Base-by-base conservation (phyloP, 2,329 filamentous ascomycete species). In the Iodosphaeria phyllophila region DNA sequence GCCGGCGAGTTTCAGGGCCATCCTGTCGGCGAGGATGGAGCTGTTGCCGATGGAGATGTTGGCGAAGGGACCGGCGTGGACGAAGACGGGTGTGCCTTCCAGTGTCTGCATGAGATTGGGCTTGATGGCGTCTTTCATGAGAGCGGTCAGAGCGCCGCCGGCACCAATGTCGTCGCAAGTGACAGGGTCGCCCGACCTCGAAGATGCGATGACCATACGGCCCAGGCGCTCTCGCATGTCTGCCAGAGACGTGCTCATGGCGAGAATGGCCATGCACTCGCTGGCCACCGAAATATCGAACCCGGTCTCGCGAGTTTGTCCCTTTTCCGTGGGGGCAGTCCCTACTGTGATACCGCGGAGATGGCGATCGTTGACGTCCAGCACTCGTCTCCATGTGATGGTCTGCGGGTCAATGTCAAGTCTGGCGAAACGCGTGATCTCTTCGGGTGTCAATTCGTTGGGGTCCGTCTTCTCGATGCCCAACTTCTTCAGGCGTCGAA, bases 61-160 rank as follows among this genome's bases (percentile, higher is more conserved):
- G 44, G 89, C 89, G 42, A 98, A 98, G 10, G 89, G 89, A 4
- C 89, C 89, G 13, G 89, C 89, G 44, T 98, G 89, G 9, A 98
- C 89, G 44, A 98, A 91, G 3, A 95, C 89, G 0, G 89, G 89
- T 6, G 89, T 98, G 15, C 89, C 89, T 50, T 98, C 89, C 26
- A 98, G 60, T 16, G 82, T 92, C 53, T 98, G 89, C 89, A 98
- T 95, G 35, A 98, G 59, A 55, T 93, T 98, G 30, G 89, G 89
- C 63, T 98, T 98, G 56, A 95, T 92, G 28, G 89, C 84, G 51
- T 98, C 89, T 56, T 77, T 89, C 79, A 98, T 93, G 41, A 98
- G 61, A 16, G 84, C 86, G 21, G 89, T 83, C 35, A 98, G 59
- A 25, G 89, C 89, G 40, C 89, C 89, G 27, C 84, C 84, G 12